A percentile compares a stretch with the other conserved stretches of the same genome.
phyloP scores from a whole-genome alignment of 2,329 filamentous ascomycete species.

The Ceratocystis ficicola region DNA sequence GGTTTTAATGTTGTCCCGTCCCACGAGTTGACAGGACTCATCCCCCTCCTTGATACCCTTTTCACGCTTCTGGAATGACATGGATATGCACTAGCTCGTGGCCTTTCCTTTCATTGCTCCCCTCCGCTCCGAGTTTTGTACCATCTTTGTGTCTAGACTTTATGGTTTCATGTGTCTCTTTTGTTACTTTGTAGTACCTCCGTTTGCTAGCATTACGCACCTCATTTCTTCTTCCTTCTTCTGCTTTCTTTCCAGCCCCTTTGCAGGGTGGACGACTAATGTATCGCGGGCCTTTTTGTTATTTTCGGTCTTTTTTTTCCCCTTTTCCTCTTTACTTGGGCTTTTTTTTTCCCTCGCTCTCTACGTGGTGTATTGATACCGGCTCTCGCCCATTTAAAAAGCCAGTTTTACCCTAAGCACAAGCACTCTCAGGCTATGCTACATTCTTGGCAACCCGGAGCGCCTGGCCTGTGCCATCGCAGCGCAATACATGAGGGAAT shows the following conservation, averaged over 20 bases:
- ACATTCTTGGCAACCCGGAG: neutral
- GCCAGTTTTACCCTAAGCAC: slow-evolving; percentile 1
- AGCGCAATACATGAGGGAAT: slow-evolving; percentile 2
- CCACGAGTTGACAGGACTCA: slow-evolving; percentile 4
- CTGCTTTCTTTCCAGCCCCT: neutral
- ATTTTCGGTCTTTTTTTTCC: neutral
- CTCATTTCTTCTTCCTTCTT: neutral
- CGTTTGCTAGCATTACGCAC: slow-evolving; percentile 7
- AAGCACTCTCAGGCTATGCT: neutral
- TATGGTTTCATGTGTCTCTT: slow-evolving; percentile 12
- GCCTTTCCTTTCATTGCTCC: neutral
- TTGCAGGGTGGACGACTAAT: neutral
- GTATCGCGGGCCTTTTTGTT: neutral
- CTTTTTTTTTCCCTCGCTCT: too few relatives aligned
- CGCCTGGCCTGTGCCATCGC: slow-evolving; percentile 5
- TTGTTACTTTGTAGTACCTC: slow-evolving; percentile 11
- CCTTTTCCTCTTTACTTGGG: neutral
- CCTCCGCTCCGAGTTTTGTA: neutral
- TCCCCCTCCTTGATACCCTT: slow-evolving; percentile 22
- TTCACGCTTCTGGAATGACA: slow-evolving; percentile 17
- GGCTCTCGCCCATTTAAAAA: slow-evolving; percentile 5
- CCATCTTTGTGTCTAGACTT: slow-evolving; percentile 11
- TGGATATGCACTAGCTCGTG: neutral
- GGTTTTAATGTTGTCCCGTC: slow-evolving; percentile 28
- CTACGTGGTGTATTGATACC: neutral